Base-by-base conservation (phyloP, 2,329 filamentous ascomycete genomes). In the Phaeosphaeria sp. region DNA sequence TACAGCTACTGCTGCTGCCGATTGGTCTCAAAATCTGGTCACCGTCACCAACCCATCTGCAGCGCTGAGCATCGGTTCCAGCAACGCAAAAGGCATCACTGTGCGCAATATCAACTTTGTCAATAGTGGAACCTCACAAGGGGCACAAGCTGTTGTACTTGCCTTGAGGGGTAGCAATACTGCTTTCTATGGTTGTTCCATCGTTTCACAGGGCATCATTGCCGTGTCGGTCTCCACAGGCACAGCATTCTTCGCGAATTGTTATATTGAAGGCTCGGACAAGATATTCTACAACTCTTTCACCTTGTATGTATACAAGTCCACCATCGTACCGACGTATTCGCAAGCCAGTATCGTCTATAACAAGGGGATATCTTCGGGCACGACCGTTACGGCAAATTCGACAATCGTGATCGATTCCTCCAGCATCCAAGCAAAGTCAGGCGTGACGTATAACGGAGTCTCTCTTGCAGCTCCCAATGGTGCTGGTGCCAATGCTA, bases 391-490 rank as follows among this genome's bases (percentile, higher is more conserved):
- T 7, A 53, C 52, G 6, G 52, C 59, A 22, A 76, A 81, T 55
- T 80, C 80, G 0, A 80, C 77, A 0, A 65, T 78, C 1, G 76
- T 81, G 0, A 70, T 82, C 20, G 80, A 82, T 54, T 75, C 72
- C 6, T 78, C 75, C 39, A 68, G 70, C 1, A 68, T 82, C 13
- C 61, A 70, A 10, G 75, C 77, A 39, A 70, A 69, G 53, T 23
- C 66, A 2, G 66, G 66, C 9, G 53, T 51, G 71, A 78, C 71
- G 5, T 81, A 78, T 46, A 76, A 66, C 22, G 75, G 77, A 18
- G 79, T 82, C 10, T 82, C 72, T 52, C 60, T 83, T 15, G 79
- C 78, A 0, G 74, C 79, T 5, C 78, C 78, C 1, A 81, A 81
- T 44, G 77, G 71, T 1, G 68, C 65, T 2, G 79, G 79, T 18